phyloP scores from a whole-genome alignment of 352 stramenopile species.

The Elongisporangium prolatum region DNA sequence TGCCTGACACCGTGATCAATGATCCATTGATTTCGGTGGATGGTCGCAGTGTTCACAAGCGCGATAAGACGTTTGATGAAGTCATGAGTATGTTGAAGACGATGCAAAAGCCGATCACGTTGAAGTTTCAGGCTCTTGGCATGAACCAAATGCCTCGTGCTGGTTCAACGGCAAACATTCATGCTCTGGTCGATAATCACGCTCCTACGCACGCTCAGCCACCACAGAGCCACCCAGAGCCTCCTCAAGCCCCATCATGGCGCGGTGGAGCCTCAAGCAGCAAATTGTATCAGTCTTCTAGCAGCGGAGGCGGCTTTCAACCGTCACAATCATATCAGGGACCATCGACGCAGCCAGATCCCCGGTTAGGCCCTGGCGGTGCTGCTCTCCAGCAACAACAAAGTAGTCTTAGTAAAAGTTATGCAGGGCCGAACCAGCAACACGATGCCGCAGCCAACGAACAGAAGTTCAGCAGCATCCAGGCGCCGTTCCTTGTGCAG shows the following conservation, averaged over 20 bases:
- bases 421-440: constrained; percentile 19
- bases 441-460: constrained; percentile 51
- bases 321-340: constrained; percentile 1
- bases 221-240: not conserved
- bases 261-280: not conserved
- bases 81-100: constrained; percentile 85
- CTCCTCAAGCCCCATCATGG: not conserved
- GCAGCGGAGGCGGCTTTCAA: not conserved
- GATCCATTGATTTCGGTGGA: constrained; percentile 78
- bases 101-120: constrained; percentile 81
- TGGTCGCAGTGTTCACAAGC: constrained; percentile 71
- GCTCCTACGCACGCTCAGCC: constrained; percentile 10
- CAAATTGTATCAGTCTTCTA: not conserved
- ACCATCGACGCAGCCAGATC: not conserved
- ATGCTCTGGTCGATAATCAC: constrained; percentile 6
- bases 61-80: constrained; percentile 83
- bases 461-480: constrained; percentile 84
- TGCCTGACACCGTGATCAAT: constrained; percentile 70
- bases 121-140: constrained; percentile 67
- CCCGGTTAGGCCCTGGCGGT: constrained; percentile 3
- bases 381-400: constrained; percentile 25
- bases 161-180: constrained; percentile 13
- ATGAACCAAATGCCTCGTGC: constrained; percentile 12
- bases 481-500: constrained; percentile 79
- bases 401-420: constrained; percentile 67